Base-by-base conservation (phyloP, 257 asterid species). In the Solanum infundibuliforme region DNA sequence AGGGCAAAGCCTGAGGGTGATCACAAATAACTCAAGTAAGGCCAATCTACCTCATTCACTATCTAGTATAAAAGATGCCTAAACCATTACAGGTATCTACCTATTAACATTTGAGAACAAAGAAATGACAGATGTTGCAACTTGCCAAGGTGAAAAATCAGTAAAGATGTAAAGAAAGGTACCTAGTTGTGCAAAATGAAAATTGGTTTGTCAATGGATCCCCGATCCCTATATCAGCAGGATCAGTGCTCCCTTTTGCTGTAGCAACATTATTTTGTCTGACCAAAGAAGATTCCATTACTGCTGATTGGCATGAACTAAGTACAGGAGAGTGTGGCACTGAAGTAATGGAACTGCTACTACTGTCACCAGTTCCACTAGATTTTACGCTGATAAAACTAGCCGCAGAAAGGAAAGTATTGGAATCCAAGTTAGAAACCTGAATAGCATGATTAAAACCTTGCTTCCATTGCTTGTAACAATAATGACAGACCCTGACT, bases 331-430 rank as follows among this genome's bases (percentile, higher is more conserved):
- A 93, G 73, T 90, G 94, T 88, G 98, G 94, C 84, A 90, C 79
- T 79, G 98, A 93, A 66, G 89, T 92, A 88, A 92, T 90, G 65
- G 96, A 91, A 41, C 89, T 87, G 92, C 93, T 91, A 87, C 93
- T 92, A 91, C 95, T 93, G 86, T 91, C 92, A 88, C 94, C 91
- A 85, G 99, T 97, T 88, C 91, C 95, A 86, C 98, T 91, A 82
- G 99, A 97, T 91, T 91, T 97, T 69, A 92, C 89, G 93, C 99
- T 97, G 90, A 92, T 88, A 86, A 95, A 92, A 93, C 99, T 97
- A 79, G 91, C 90, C 68, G 91, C 94, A 87, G 98, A 93, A n/a
- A 95, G 94, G 7, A 96, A 94, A 85, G 89, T 87, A 90, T 93
- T 92, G 88, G 69, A 87, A 46, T 95, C 98, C 93, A 91, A 87